Evolutionary conservation across 2,329 filamentous ascomycete species (phyloP), one percentile per base, ranked within the genome.

Genomic region (Diaporthe eres): DNA sequence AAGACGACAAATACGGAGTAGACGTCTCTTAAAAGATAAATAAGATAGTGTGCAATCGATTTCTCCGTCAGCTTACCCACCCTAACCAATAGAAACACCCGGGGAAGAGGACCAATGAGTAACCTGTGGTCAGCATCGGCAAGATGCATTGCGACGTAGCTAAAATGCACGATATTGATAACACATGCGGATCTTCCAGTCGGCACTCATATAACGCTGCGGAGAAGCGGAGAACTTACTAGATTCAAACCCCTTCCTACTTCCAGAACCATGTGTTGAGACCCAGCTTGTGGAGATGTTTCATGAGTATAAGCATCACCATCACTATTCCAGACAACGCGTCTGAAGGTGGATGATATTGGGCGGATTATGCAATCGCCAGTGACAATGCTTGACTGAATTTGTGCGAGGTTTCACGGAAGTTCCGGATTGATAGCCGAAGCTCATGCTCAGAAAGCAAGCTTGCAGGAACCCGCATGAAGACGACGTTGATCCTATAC

Each of bases 71-170:
- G 25, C n/a, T 31, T 55, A 55, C 53, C 13, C 4, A 55, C 51
- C 12, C 53, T 17, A 55, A 28, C 13, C 22, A 53, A 53, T 31
- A 31, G 3, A 12, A 55, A 31, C 25, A 49, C 44, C 19, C 44
- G 13, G 13, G 15, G 25, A 17, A 28, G 15, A 9, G 39, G 39
- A 22, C n/a, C 60, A 47, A 25, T 63, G 12, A 39, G 7, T 44
- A 28, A 15, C 42, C 25, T 31, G 39, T 37, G 60, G 39, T 47
- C 25, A 47, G 60, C 39, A 31, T 17, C 39, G 60, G 60, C 2
- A 65, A n/a, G 22, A 65, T 65, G 60, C 60, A 65, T 34, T 65
- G 39, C 60, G 28, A 65, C 60, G 25, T 47, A 28, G 42, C 60
- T 65, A 47, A 65, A 47, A 47, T 47, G 39, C 25, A 19, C n/a